A percentile compares a stretch with the other conserved stretches of the same genome.
Conservation (phyloP, 2,329 filamentous ascomycete genomes). For the Penicillium brasilianum region DNA sequence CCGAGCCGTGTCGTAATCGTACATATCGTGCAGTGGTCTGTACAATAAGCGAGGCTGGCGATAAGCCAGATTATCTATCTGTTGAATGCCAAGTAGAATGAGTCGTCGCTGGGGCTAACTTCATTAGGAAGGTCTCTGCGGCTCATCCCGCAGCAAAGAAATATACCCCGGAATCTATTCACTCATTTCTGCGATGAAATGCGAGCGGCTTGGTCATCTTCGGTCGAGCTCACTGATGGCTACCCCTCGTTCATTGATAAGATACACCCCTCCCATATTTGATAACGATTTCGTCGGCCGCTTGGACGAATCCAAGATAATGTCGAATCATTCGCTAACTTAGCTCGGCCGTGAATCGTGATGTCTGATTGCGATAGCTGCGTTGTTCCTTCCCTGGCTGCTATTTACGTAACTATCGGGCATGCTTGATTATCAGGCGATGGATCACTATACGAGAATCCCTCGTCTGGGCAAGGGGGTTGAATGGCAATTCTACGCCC, state of each 20-base stretch:
- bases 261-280: not conserved
- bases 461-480: not conserved
- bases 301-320: not conserved
- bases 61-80: constrained; percentile 8
- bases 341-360: not conserved
- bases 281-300: constrained; percentile 1
- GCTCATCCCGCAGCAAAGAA: not conserved
- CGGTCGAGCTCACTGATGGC: not conserved
- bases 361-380: not conserved
- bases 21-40: not conserved
- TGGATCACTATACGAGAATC: not conserved
- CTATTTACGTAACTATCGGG: not conserved
- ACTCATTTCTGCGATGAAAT: not conserved
- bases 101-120: not conserved
- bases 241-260: not conserved
- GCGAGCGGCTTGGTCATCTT: constrained; percentile 3
- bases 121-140: not conserved
- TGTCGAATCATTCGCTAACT: not conserved
- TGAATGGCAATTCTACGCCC: too few relatives aligned
- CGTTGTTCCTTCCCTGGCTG: not conserved
- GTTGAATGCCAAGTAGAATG: not conserved
- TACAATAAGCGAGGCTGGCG: not conserved
- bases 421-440: not conserved
- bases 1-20: constrained; percentile 10
- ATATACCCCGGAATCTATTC: constrained; percentile 1